Base-by-base conservation (phyloP, 805 yeast genomes). In the Teunomyces cretensis region DNA sequence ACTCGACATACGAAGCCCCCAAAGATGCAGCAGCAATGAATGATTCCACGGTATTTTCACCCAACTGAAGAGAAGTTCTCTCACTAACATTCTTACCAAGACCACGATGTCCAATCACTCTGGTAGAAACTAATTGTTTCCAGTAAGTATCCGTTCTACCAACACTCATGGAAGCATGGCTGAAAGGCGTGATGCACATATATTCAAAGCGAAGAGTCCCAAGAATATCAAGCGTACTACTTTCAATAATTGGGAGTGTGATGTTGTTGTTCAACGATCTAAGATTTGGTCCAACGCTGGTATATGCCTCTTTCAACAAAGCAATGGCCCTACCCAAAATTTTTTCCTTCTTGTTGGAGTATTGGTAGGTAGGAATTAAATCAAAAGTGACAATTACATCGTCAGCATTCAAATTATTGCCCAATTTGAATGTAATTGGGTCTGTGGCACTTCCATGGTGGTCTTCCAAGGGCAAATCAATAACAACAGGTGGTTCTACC, bases 41-140 rank as follows among this genome's bases (percentile, higher is more conserved):
- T 0, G 96, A 87, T 57, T 92, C 97, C 15, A 92, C 86, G 0
- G 98, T 92, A 62, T 92, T 92, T 58, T 92, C 98, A 33, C 98
- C 98, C 48, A 92, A 75, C 65, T 92, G 98, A 57, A 92, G 75
- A 3, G 96, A 86, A 50, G 80, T 83, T 39, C 84, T 76, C 35
- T 78, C 76, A 46, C 82, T 76, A 42, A 79, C 76, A 66, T 92
- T 92, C 70, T 90, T 91, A 53, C 98, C 98, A 51, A 89, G 72
- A 4, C 98, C 98, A 58, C 98, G 79, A 65, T 92, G 98, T 1
- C 98, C 98, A 66, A 92, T 92, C 19, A 92, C 96, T 48, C 96
- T 76, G 1, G 97, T 88, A 0, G 92, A 79, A 4, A 87, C 90
- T 44, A 89, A 70, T 11, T 94, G 88, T 58, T 86, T 88, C 97